Conservation (phyloP, 495 filamentous ascomycete genomes). For the Lindgomyces ingoldianus region DNA sequence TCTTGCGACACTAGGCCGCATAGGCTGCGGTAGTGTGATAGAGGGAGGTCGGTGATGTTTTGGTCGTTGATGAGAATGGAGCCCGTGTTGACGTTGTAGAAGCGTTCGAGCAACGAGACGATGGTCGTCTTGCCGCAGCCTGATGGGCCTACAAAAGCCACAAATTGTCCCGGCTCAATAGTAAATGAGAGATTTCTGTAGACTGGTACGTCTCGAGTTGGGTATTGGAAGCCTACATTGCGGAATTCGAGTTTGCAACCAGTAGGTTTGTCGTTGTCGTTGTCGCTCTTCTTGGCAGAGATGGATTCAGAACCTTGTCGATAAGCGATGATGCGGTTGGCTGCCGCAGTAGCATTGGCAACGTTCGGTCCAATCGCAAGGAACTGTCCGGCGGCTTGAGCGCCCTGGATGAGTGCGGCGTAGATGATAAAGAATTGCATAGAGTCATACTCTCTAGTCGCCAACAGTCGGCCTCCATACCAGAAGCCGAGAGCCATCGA, state of each 20-base stretch:
- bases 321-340: slow-evolving; percentile 15
- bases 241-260: slow-evolving; percentile 30
- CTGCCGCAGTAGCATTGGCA: slow-evolving; percentile 6
- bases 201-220: slow-evolving; percentile 20
- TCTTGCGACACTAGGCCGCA: slow-evolving; percentile 82
- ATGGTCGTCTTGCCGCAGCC: slow-evolving; percentile 39
- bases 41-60: slow-evolving; percentile 8
- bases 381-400: slow-evolving; percentile 14
- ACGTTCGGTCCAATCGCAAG: slow-evolving; percentile 15
- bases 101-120: slow-evolving; percentile 35
- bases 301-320: slow-evolving; percentile 68
- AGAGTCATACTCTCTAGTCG: background rate
- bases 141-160: slow-evolving; percentile 35
- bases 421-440: slow-evolving; percentile 15
- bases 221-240: slow-evolving; percentile 36
- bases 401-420: slow-evolving; percentile 14
- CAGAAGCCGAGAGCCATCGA: slow-evolving; percentile 84
- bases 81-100: slow-evolving; percentile 35
- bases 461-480: slow-evolving; percentile 55
- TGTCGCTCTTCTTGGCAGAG: slow-evolving; percentile 58
- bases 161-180: slow-evolving; percentile 34
- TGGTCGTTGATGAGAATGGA: slow-evolving; percentile 29
- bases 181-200: slow-evolving; percentile 23
- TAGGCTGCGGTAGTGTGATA: slow-evolving; percentile 61
- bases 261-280: slow-evolving; percentile 2